Evolutionary conservation across 106 monocot species (phyloP), one percentile per base, ranked within the genome.

Genomic region (Platanthera zijinensis): DNA sequence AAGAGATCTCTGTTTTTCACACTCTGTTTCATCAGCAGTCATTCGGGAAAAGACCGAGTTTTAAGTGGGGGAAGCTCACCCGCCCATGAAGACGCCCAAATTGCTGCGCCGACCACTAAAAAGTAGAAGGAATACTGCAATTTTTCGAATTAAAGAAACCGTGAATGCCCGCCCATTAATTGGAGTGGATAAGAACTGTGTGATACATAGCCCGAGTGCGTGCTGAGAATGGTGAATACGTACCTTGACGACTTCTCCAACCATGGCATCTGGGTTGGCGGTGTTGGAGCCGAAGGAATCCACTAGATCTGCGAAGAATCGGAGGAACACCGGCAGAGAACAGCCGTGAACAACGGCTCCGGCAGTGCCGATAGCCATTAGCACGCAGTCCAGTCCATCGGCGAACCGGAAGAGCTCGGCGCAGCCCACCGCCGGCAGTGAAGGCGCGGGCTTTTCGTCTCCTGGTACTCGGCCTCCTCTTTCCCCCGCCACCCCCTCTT

Each of bases 251-350:
- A 96, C 96, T 78, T 93, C 82, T 11, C 84, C 87, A 77, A 93
- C 87, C 96, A 96, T 96, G 76, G 85, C 57, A 51, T 90, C 90
- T 6, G 93, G 87, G 75, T 96, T 79, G 62, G 76, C 81, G 64
- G 87, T 76, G 82, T 96, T 90, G 66, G 96, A 89, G 8, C 96
- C 96, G 78, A 96, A 96, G 25, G 96, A 96, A 83, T 96, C 78
- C 57, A 96, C 93, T 51, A 96, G 90, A 83, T 96, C 85, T 5
- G 96, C 96, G 68, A 96, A 96, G 84, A 97, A 93, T 61, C 93
- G 84, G 62, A 93, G 87, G 51, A 93, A 93, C n/a, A 97, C 79
- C 45, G 96, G 96, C 39, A 97, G 91, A 3, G 96, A 87, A 78
- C 91, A 91, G 8, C 96, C 96, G 67, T 97, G 96, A 39, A 97